Evolutionary conservation across 108 stramenopile genomes (phyloP).

Genomic region (Cyclotella distinguenda): DNA sequence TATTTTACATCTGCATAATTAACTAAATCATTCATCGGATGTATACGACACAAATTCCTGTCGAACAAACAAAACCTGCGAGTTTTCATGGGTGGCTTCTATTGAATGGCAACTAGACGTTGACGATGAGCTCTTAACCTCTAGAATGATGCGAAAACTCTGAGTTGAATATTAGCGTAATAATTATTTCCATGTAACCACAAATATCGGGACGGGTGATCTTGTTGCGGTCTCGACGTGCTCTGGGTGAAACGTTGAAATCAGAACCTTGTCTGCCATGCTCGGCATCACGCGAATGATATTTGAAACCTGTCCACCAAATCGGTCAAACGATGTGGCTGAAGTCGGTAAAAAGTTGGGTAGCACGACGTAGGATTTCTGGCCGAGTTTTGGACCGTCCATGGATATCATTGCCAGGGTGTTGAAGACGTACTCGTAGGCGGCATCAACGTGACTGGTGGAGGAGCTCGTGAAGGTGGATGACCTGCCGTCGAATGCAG

Average conservation of each 20-base stretch:
- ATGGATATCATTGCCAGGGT: constrained; percentile 69
- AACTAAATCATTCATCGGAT: constrained; percentile 7
- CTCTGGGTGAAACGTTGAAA: constrained; percentile 77
- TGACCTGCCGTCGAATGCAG: constrained; percentile 31
- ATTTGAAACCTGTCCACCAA: constrained; percentile 49
- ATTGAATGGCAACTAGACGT: neutral
- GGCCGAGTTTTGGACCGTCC: constrained; percentile 23
- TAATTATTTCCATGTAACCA: constrained; percentile 62
- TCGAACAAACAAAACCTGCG: neutral
- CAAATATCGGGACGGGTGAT: constrained; percentile 66
- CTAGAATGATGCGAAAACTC: neutral
- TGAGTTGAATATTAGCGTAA: no score
- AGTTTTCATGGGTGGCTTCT: neutral
- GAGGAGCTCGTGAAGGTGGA: constrained; percentile 64
- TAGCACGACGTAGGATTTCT: constrained; percentile 70
- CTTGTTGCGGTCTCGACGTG: constrained; percentile 57
- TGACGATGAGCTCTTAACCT: no score
- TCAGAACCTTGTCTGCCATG: constrained; percentile 43
- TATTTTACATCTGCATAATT: constrained; percentile 8
- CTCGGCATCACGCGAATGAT: constrained; percentile 56
- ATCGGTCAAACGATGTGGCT: constrained; percentile 77
- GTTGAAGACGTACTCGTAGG: constrained; percentile 81
- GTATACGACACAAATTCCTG: neutral
- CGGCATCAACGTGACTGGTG: constrained; percentile 68
- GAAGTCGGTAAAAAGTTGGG: constrained; percentile 69